Evolutionary conservation across 2,329 filamentous ascomycete genomes (phyloP).

Genomic region (Magnaporthales sp.): DNA sequence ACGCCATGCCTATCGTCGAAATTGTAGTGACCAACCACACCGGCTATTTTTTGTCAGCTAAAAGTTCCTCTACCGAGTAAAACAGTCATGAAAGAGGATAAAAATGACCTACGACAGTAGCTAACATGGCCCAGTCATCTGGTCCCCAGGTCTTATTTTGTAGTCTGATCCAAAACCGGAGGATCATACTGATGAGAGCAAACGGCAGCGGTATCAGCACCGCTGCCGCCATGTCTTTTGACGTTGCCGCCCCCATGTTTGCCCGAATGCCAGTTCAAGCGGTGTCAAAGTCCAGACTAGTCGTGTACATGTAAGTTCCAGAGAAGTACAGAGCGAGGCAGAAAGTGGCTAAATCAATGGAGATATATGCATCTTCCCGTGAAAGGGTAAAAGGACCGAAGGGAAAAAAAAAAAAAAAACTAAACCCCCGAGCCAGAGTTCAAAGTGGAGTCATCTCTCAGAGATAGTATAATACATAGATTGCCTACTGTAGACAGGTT

Average conservation of each 20-base stretch:
- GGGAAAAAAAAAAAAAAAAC: neutral
- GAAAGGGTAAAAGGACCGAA: too few relatives aligned
- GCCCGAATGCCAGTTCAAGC: neutral
- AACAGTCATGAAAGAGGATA: neutral
- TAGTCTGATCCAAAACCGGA: neutral
- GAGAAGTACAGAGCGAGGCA: neutral
- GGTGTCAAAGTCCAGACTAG: neutral
- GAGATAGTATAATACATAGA: neutral
- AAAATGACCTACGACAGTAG: neutral
- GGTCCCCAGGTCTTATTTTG: neutral
- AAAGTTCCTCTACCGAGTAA: neutral
- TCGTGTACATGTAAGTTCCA: neutral
- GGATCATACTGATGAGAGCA: neutral
- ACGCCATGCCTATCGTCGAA: neutral
- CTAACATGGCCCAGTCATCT: neutral
- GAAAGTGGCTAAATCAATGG: neutral
- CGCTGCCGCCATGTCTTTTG: neutral
- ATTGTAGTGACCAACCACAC: neutral
- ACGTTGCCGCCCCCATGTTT: neutral
- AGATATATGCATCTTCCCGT: neutral
- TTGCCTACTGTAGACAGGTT: neutral
- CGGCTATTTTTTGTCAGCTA: neutral
- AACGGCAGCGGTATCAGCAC: neutral
- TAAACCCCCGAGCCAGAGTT: neutral
- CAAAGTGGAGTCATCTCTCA: neutral